A percentile compares a stretch with the other conserved stretches of the same genome.
These are phyloP conservation scores for Geotrichum ghanense DNA, from an alignment of 805 yeast genomes.

Conservation along the genomic window DNA sequence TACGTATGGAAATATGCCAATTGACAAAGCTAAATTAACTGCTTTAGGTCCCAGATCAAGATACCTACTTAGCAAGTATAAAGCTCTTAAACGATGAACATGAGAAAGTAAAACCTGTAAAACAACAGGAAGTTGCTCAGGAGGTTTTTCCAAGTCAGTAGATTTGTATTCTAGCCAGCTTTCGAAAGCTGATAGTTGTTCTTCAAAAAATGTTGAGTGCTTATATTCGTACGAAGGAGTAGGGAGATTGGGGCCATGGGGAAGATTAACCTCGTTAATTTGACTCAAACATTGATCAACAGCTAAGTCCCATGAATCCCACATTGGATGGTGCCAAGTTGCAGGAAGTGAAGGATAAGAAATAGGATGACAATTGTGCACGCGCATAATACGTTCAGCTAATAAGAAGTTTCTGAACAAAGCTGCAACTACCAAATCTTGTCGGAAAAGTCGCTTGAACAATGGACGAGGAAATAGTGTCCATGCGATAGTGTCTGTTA, in stretches of 20 bases:
- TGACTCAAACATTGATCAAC: slow-evolving; percentile 80
- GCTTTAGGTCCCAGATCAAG: slow-evolving; percentile 97
- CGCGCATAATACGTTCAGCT: slow-evolving; percentile 90
- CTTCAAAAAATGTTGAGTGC: slow-evolving; percentile 91
- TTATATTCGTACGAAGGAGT: slow-evolving; percentile 46
- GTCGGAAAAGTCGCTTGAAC: slow-evolving; percentile 84
- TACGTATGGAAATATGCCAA: slow-evolving; percentile 94
- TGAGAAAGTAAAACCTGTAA: slow-evolving; percentile 87
- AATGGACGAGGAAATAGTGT: slow-evolving; percentile 77
- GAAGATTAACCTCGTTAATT: slow-evolving; percentile 11
- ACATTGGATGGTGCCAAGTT: slow-evolving; percentile 73
- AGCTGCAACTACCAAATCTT: slow-evolving; percentile 94
- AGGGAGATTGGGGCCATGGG: slow-evolving; percentile 13
- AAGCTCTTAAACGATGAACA: slow-evolving; percentile 83
- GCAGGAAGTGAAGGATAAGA: slow-evolving; percentile 92
- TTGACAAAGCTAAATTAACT: slow-evolving; percentile 79
- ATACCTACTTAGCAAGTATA: slow-evolving; percentile 72
- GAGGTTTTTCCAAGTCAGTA: slow-evolving; percentile 71
- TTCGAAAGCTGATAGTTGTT: slow-evolving; percentile 91
- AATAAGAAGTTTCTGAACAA: slow-evolving; percentile 82
- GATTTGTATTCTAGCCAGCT: slow-evolving; percentile 84
- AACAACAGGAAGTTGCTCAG: slow-evolving; percentile 91
- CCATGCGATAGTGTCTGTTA: slow-evolving; percentile 98
- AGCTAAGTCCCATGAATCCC: slow-evolving; percentile 98
- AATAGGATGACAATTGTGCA: slow-evolving; percentile 85